These are phyloP conservation scores for Carpinus viminea DNA, from an alignment of 306 rosid species.

Conservation along the genomic window DNA sequence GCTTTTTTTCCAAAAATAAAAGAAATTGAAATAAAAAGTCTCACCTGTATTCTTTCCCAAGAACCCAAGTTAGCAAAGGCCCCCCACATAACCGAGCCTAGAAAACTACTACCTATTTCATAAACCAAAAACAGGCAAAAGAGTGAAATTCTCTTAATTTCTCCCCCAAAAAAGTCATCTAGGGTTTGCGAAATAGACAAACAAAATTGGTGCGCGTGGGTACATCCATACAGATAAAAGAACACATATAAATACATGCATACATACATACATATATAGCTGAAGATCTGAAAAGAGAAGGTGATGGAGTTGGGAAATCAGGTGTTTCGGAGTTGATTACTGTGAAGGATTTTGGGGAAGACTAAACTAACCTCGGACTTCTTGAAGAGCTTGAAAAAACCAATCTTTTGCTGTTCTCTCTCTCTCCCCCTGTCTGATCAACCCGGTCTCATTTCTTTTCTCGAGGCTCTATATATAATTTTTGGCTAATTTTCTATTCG, in stretches of 20 bases:
- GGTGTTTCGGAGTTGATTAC: conserved; percentile 20
- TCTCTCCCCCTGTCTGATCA: conserved; percentile 21
- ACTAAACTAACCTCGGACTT: conserved; percentile 76
- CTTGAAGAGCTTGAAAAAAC: conserved; percentile 35
- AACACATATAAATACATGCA: neutral
- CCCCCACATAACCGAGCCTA: neutral
- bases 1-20: neutral
- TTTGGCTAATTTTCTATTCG: conserved; percentile 7
- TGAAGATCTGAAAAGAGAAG: conserved; percentile 33
- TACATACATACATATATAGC: neutral
- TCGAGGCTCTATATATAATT: neutral
- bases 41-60: neutral
- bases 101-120: neutral
- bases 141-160: conserved; percentile 10
- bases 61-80: neutral
- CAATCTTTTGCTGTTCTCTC: neutral
- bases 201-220: neutral
- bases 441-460: conserved; percentile 1
- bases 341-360: neutral
- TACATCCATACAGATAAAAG: neutral
- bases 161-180: neutral
- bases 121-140: neutral
- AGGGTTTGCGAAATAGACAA: neutral
- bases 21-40: neutral
- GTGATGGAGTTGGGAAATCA: conserved; percentile 14